Evolutionary conservation across 306 rosid species (phyloP).

Genomic region (Vicia faba): DNA sequence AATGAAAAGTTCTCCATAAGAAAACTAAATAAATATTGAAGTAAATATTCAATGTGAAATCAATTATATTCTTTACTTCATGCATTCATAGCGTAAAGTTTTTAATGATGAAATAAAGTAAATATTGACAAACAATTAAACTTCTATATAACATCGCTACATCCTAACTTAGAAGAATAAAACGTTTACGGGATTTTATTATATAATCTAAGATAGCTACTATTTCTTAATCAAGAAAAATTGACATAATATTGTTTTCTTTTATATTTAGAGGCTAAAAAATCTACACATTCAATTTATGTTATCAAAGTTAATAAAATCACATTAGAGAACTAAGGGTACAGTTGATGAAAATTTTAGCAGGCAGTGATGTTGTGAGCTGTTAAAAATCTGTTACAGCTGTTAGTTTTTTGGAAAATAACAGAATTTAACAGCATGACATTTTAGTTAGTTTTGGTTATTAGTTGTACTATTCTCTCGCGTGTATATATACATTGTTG

Average conservation of each 20-base stretch:
- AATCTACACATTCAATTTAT: conserved; percentile 37
- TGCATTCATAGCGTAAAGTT: background rate
- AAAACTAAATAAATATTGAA: conserved; percentile 32
- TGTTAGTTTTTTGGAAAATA: too few relatives aligned
- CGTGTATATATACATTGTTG: too few relatives aligned
- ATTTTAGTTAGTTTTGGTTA: too few relatives aligned
- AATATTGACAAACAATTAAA: conserved; percentile 31
- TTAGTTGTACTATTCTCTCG: too few relatives aligned
- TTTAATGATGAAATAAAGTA: background rate
- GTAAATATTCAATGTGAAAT: too few relatives aligned
- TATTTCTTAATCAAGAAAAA: conserved; percentile 16
- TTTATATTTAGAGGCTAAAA: conserved; percentile 35
- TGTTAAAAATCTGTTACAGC: too few relatives aligned
- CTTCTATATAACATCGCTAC: conserved; percentile 47
- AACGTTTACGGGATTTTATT: conserved; percentile 43
- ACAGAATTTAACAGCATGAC: too few relatives aligned
- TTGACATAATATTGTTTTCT: conserved; percentile 15
- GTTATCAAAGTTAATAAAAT: conserved; percentile 38
- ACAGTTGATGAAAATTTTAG: background rate
- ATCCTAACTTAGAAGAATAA: conserved; percentile 34
- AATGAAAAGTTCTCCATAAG: conserved; percentile 76
- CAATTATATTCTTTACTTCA: conserved; percentile 7
- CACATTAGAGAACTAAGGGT: background rate
- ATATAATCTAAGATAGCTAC: conserved; percentile 22
- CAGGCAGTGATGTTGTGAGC: background rate